Percentiles rank a stretch among this genome's conserved stretches.
Conservation (phyloP, 768 basidiomycete genomes). For the Podaxis carcinomalis region DNA sequence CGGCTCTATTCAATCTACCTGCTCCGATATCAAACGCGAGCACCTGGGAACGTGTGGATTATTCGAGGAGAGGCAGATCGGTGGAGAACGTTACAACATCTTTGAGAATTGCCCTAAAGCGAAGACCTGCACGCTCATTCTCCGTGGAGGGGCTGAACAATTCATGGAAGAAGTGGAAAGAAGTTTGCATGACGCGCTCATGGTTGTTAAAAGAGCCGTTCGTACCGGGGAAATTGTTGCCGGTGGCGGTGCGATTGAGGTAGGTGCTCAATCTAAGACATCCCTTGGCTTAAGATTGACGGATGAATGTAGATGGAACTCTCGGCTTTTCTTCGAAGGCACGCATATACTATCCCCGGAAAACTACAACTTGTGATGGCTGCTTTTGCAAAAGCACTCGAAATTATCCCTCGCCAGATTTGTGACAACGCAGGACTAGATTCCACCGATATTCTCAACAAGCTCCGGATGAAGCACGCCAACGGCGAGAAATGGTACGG, state of each 20-base stretch:
- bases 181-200: conserved; percentile 96
- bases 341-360: conserved; percentile 90
- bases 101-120: conserved; percentile 92
- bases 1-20: conserved; percentile 92
- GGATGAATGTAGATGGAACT: conserved; percentile 77
- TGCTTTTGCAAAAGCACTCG: conserved; percentile 96
- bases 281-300: neutral
- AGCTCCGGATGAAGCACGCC: conserved; percentile 94
- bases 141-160: conserved; percentile 96
- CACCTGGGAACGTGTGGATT: conserved; percentile 91
- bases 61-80: conserved; percentile 94
- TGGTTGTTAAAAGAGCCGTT: conserved; percentile 99
- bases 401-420: conserved; percentile 97
- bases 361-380: conserved; percentile 92
- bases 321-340: conserved; percentile 88
- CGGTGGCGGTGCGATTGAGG: conserved; percentile 96
- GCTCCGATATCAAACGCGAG: conserved; percentile 84
- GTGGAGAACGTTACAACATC: conserved; percentile 93
- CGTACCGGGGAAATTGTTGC: conserved; percentile 96
- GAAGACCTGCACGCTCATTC: conserved; percentile 91
- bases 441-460: conserved; percentile 95
- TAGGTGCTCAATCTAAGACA: conserved; percentile 25
- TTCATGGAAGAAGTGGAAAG: conserved; percentile 98
- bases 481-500: conserved; percentile 87
- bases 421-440: conserved; percentile 98